A percentile compares a stretch with the other conserved stretches of the same genome.
These are phyloP conservation scores for Stylonectria norvegica DNA, from an alignment of 2,329 filamentous ascomycete species.

Conservation along the genomic window DNA sequence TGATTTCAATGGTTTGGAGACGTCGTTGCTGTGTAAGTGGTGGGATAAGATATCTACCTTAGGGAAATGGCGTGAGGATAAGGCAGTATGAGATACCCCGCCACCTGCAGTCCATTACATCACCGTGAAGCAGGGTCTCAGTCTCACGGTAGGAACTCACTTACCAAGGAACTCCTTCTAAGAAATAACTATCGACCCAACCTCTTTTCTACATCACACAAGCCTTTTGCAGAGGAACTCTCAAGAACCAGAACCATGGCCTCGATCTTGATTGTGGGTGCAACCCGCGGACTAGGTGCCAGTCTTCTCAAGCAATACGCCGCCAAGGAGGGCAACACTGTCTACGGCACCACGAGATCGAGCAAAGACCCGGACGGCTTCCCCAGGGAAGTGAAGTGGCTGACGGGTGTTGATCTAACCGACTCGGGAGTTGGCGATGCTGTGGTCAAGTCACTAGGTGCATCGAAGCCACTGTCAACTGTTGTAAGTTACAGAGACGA, in stretches of 20 bases:
- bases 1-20: no score
- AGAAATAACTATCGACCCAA: no score
- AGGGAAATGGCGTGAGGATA: no score
- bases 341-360: constrained; percentile 59
- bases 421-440: constrained; percentile 45
- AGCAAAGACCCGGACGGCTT: constrained; percentile 40
- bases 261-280: constrained; percentile 61
- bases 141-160: no score
- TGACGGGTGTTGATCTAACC: constrained; percentile 56
- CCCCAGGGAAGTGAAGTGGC: constrained; percentile 49
- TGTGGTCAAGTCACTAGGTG: constrained; percentile 43
- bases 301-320: constrained; percentile 59
- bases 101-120: background rate
- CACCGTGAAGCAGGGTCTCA: background rate
- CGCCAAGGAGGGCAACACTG: constrained; percentile 40
- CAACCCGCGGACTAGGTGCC: constrained; percentile 64
- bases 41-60: background rate
- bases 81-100: no score
- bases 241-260: constrained; percentile 33
- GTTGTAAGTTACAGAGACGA: constrained; percentile 35
- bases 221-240: no score
- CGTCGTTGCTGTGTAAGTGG: no score
- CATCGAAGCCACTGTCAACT: constrained; percentile 38
- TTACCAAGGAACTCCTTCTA: no score
- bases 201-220: no score